Evolutionary conservation across 768 basidiomycete species (phyloP).

Genomic region (Hypholoma fasciculare): DNA sequence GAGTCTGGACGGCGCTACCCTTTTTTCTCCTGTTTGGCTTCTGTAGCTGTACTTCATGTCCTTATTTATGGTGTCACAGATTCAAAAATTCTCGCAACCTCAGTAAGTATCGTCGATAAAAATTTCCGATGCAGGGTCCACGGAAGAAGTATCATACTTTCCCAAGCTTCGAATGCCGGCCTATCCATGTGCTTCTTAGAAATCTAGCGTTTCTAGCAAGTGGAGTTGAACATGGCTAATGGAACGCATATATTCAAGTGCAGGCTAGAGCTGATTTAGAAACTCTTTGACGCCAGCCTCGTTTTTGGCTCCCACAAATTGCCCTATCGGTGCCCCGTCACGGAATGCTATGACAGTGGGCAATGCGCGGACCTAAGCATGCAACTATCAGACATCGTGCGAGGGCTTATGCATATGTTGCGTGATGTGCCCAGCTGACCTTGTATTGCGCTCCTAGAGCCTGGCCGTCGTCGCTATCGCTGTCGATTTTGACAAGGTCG

Average conservation of each 20-base stretch:
- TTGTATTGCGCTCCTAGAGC: conserved; percentile 51
- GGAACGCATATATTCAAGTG: background rate
- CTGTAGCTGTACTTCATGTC: conserved; percentile 18
- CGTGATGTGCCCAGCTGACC: conserved; percentile 31
- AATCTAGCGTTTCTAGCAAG: too few species aligned
- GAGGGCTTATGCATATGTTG: background rate
- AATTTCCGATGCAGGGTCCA: background rate
- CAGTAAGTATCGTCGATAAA: background rate
- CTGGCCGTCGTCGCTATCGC: conserved; percentile 52
- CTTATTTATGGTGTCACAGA: conserved; percentile 18
- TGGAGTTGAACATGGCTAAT: background rate
- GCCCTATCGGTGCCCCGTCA: conserved; percentile 54
- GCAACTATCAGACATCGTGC: background rate
- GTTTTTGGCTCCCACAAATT: conserved; percentile 63
- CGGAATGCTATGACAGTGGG: conserved; percentile 81
- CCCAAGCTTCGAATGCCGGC: too few species aligned
- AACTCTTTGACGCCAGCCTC: conserved; percentile 45
- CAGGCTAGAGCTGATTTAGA: conserved; percentile 38
- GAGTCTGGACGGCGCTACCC: conserved; percentile 13
- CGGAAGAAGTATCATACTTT: too few species aligned
- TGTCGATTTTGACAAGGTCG: conserved; percentile 75
- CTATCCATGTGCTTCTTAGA: too few species aligned
- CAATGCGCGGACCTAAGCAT: conserved; percentile 61
- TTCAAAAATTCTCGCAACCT: conserved; percentile 4
- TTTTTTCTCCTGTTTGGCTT: conserved; percentile 10